Evolutionary conservation across 257 asterid species (phyloP).

Genomic region (Datura wrightii): DNA sequence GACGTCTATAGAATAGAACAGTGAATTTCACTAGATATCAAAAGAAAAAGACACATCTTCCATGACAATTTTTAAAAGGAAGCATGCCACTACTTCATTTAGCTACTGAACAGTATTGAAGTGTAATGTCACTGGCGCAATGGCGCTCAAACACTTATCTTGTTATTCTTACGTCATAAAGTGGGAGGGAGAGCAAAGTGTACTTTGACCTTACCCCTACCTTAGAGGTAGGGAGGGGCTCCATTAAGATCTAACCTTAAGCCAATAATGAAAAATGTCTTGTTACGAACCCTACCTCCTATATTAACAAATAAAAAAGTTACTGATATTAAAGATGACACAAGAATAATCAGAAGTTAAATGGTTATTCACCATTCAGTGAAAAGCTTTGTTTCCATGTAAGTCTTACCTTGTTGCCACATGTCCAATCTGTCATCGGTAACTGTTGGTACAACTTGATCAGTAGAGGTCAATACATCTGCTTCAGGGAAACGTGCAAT

Average conservation of each 20-base stretch:
- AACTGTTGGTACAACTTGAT: slow-evolving; percentile 88
- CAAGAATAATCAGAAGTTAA: slow-evolving; percentile 26
- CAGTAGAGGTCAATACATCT: slow-evolving; percentile 93
- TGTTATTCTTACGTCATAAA: too few relatives aligned
- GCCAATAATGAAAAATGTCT: not conserved
- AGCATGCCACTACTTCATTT: slow-evolving; percentile 12
- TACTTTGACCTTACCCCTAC: too few relatives aligned
- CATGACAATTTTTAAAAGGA: not conserved
- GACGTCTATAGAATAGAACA: not conserved
- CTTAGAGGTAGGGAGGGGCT: too few relatives aligned
- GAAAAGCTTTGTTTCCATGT: slow-evolving; percentile 37
- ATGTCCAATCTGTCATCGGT: slow-evolving; percentile 89
- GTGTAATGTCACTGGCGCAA: slow-evolving; percentile 3
- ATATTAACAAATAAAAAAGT: not conserved
- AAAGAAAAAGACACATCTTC: slow-evolving; percentile 12
- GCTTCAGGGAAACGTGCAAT: slow-evolving; percentile 98
- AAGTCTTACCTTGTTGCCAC: slow-evolving; percentile 80
- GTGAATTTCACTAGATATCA: slow-evolving; percentile 15
- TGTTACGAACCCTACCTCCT: not conserved
- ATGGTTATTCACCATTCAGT: not conserved
- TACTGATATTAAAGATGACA: not conserved
- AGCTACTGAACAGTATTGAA: not conserved
- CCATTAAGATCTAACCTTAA: not conserved
- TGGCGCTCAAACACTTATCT: not conserved
- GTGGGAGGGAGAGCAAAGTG: too few relatives aligned